Evolutionary conservation across 108 stramenopile species (phyloP).

Genomic region (Phaeodactylum tricornutum): DNA sequence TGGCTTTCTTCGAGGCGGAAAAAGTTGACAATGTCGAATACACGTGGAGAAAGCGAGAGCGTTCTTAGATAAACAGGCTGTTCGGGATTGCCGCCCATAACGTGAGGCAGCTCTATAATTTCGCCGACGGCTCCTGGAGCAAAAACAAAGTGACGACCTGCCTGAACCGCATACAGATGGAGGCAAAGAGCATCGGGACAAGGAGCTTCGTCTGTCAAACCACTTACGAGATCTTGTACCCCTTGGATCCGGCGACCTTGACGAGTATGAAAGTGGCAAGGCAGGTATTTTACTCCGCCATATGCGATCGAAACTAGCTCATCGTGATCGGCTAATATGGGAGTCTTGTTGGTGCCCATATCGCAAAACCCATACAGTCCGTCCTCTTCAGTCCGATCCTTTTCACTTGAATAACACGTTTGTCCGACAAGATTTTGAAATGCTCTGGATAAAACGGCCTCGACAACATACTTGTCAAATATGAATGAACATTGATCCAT

Average conservation of each 20-base stretch:
- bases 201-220: no score
- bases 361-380: no score
- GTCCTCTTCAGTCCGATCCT: no score
- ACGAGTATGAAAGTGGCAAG: slow-evolving; percentile 21
- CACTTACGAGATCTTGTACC: no score
- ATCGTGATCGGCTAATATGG: neutral
- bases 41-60: slow-evolving; percentile 23
- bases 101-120: no score
- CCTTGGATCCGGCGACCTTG: slow-evolving; percentile 27
- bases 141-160: neutral
- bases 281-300: slow-evolving; percentile 1
- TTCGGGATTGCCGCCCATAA: neutral
- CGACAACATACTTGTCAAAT: no score
- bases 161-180: neutral
- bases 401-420: no score
- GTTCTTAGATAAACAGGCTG: neutral
- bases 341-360: slow-evolving; percentile 1
- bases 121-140: neutral
- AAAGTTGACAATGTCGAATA: slow-evolving; percentile 70
- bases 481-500: no score
- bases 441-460: no score
- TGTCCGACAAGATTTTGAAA: no score
- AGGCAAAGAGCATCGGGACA: no score
- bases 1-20: slow-evolving; percentile 48
- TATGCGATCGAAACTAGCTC: neutral